Percentiles rank a stretch among this genome's conserved stretches.
Conservation (phyloP, 208 protist genomes). For the Crithidia acanthocephali region DNA sequence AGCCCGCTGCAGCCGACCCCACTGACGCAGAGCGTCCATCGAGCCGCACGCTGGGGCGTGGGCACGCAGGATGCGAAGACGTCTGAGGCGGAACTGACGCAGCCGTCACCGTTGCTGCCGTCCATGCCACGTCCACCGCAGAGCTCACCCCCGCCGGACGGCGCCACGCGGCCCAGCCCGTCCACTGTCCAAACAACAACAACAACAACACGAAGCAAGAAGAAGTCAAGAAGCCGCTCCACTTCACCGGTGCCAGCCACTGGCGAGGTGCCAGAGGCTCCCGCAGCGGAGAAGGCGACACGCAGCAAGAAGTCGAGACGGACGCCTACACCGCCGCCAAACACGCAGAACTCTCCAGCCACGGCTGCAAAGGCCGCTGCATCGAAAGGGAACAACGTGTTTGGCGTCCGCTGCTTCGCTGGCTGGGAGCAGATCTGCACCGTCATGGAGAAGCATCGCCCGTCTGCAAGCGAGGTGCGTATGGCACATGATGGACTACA, state of each 20-base stretch:
- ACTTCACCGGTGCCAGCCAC: neutral
- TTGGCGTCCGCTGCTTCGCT: conserved; percentile 53
- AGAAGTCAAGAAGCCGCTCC: neutral
- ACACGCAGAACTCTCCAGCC: neutral
- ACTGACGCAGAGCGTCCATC: neutral
- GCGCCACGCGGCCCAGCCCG: neutral
- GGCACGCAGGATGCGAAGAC: neutral
- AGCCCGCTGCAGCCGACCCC: conserved; percentile 1
- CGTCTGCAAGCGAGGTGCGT: conserved; percentile 36
- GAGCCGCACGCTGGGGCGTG: neutral
- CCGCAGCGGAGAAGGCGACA: neutral
- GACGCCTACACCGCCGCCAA: neutral
- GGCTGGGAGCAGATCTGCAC: conserved; percentile 58
- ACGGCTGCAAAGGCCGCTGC: neutral
- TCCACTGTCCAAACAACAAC: neutral
- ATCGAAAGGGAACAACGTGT: conserved; percentile 16
- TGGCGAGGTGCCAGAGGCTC: neutral
- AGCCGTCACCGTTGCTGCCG: neutral
- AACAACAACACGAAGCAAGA: too few relatives aligned
- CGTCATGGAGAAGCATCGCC: conserved; percentile 58
- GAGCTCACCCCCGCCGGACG: neutral
- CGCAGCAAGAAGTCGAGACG: neutral
- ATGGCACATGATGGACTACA: conserved; percentile 43
- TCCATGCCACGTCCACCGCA: conserved; percentile 7
- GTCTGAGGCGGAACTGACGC: neutral